These are phyloP conservation scores for bread wheat (Triticum aestivum) DNA, from an alignment of 176 grass and related monocot genomes.

Conservation along the genomic window IWGSC_CS_RefSeq_v2.1 NC_057811.1:431466491-431466990, in stretches of 20 bases:
- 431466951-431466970: not conserved
- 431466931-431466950: not conserved
- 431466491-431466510: slow-evolving; percentile 72
- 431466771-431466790: not conserved
- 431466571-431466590: slow-evolving; percentile 82
- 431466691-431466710: slow-evolving; percentile 36
- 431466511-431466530: slow-evolving; percentile 92
- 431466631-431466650: slow-evolving; percentile 65
- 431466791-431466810: not conserved
- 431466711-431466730: slow-evolving; percentile 58
- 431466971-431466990: not conserved
- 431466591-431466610: slow-evolving; percentile 79
- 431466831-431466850: slow-evolving; percentile 49
- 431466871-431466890: slow-evolving; percentile 92
- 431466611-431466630: slow-evolving; percentile 68
- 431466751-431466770: no score
- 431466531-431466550: slow-evolving; percentile 88
- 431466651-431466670: slow-evolving; percentile 87
- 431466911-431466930: slow-evolving; percentile 57
- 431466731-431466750: not conserved
- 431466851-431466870: slow-evolving; percentile 74
- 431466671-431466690: slow-evolving; percentile 55
- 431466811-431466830: not conserved
- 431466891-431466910: slow-evolving; percentile 85
- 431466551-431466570: slow-evolving; percentile 81